These are phyloP conservation scores for Hypomyces rosellus DNA, from an alignment of 2,329 filamentous ascomycete species.

Conservation along the genomic window DNA sequence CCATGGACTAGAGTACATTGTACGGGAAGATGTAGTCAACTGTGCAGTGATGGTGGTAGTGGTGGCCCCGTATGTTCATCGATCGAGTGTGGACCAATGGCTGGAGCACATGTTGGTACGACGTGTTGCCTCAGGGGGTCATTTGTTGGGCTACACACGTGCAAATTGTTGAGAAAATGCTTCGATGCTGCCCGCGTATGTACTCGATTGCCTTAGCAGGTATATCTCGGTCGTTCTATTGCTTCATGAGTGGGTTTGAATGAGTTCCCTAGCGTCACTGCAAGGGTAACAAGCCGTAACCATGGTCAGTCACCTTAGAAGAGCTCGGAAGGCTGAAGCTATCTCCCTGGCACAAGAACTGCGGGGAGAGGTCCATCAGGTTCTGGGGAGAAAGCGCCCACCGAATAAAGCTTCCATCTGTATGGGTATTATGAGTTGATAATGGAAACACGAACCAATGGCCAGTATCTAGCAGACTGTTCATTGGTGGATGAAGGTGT, in stretches of 20 bases:
- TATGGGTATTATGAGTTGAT: too few species aligned
- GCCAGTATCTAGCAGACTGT: too few species aligned
- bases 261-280: not conserved
- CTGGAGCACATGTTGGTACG: constrained; percentile 34
- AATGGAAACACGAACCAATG: too few species aligned
- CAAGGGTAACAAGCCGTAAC: not conserved
- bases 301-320: too few species aligned
- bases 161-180: constrained; percentile 10
- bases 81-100: constrained; percentile 31
- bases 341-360: too few species aligned
- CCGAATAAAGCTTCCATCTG: too few species aligned
- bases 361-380: too few species aligned
- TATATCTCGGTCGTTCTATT: not conserved
- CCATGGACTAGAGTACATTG: not conserved
- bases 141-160: constrained; percentile 9
- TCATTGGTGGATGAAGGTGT: too few species aligned
- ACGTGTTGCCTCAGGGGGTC: constrained; percentile 20
- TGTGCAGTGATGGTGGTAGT: too few species aligned
- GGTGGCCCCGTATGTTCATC: too few species aligned
- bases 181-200: not conserved
- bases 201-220: not conserved
- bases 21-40: constrained; percentile 1
- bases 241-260: not conserved
- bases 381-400: too few species aligned
- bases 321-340: too few species aligned